These are phyloP conservation scores for Chaetoceros tenuissimus DNA, from an alignment of 108 stramenopile species.

Conservation along the genomic window DNA sequence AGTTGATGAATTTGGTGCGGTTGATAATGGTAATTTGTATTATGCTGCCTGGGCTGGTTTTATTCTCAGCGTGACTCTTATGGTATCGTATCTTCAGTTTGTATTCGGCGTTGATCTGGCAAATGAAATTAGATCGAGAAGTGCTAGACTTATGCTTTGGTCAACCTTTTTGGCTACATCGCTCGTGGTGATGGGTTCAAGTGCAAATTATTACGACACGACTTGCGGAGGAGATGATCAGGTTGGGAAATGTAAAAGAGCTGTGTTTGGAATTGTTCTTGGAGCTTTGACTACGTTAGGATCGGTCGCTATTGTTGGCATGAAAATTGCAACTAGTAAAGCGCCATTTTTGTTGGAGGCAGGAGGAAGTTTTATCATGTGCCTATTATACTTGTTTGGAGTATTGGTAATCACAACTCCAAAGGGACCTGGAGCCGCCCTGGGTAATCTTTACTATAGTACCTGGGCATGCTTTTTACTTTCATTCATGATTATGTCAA, in stretches of 20 bases:
- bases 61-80: constrained; percentile 40
- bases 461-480: constrained; percentile 39
- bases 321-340: constrained; percentile 52
- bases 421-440: constrained; percentile 30
- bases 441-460: constrained; percentile 79
- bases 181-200: constrained; percentile 72
- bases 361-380: constrained; percentile 32
- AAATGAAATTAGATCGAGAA: constrained; percentile 43
- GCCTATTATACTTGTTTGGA: constrained; percentile 49
- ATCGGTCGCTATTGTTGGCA: constrained; percentile 39
- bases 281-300: constrained; percentile 47
- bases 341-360: constrained; percentile 58
- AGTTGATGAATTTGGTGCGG: constrained; percentile 34
- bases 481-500: constrained; percentile 18
- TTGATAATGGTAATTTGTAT: constrained; percentile 75
- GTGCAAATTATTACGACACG: constrained; percentile 58
- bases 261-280: constrained; percentile 56
- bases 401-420: constrained; percentile 26
- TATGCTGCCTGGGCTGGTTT: constrained; percentile 82
- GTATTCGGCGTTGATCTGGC: constrained; percentile 64
- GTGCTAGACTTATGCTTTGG: constrained; percentile 55
- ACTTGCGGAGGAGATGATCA: constrained; percentile 29
- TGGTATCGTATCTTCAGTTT: constrained; percentile 39
- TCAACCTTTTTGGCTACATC: constrained; percentile 42
- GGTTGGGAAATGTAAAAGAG: constrained; percentile 38